Evolutionary conservation across 768 basidiomycete genomes (phyloP).

Genomic region (Leccinum truebloodii): DNA sequence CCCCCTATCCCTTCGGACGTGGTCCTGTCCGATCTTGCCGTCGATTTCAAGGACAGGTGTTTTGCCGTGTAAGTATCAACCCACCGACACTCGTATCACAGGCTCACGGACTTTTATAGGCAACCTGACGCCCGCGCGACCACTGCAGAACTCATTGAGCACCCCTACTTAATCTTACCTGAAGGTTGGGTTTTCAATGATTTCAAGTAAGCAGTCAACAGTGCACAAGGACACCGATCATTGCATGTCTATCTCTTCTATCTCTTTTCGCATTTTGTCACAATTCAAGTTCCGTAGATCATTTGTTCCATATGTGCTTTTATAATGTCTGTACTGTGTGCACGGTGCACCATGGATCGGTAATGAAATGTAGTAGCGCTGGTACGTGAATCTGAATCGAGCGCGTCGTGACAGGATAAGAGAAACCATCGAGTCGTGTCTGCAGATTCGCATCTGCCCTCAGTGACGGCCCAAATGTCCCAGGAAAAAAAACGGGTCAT

Average conservation of each 20-base stretch:
- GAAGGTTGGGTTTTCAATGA: slow-evolving; percentile 76
- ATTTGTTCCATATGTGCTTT: slow-evolving; percentile 33
- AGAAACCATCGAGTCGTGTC: neutral
- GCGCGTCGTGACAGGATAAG: neutral
- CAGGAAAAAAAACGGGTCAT: neutral
- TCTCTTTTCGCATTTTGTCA: slow-evolving; percentile 27
- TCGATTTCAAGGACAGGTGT: slow-evolving; percentile 86
- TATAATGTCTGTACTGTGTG: slow-evolving; percentile 36
- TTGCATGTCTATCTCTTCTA: slow-evolving; percentile 27
- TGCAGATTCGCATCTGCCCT: neutral
- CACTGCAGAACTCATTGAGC: slow-evolving; percentile 75
- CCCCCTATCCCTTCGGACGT: slow-evolving; percentile 85
- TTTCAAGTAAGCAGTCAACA: slow-evolving; percentile 30
- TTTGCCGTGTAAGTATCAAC: slow-evolving; percentile 73
- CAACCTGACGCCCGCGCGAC: slow-evolving; percentile 83
- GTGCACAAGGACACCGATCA: slow-evolving; percentile 18
- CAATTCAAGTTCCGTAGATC: slow-evolving; percentile 21
- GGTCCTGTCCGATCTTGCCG: slow-evolving; percentile 67
- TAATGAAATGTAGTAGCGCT: slow-evolving; percentile 34
- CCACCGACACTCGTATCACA: neutral
- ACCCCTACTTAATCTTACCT: slow-evolving; percentile 75
- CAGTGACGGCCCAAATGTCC: neutral
- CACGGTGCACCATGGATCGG: slow-evolving; percentile 22
- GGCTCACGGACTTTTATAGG: slow-evolving; percentile 37
- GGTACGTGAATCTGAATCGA: slow-evolving; percentile 30